Percentiles rank a stretch among this genome's conserved stretches.
Conservation (phyloP, 2,329 filamentous ascomycete genomes). For the Microdochium paspali region DNA sequence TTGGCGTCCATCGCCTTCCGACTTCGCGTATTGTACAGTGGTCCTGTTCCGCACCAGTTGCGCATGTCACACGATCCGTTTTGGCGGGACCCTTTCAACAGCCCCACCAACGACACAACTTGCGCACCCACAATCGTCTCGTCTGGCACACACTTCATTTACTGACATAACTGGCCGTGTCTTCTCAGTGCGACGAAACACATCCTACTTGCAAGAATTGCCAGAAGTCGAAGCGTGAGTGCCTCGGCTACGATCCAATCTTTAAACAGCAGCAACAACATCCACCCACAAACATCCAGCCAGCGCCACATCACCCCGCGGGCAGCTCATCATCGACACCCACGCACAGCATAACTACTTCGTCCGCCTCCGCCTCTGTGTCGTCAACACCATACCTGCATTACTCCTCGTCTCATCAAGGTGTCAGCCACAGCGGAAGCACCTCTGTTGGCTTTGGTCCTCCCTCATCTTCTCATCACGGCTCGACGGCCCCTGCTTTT, state of each 20-base stretch:
- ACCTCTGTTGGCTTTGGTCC: background rate
- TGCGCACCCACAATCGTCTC: conserved; percentile 1
- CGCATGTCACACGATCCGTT: background rate
- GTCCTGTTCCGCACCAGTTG: conserved; percentile 3
- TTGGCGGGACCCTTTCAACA: background rate
- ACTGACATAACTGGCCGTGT: conserved; percentile 9
- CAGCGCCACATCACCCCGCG: conserved; percentile 44
- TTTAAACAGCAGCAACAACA: conserved; percentile 57
- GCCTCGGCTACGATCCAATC: conserved; percentile 77
- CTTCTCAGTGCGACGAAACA: conserved; percentile 79
- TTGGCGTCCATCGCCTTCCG: too few relatives aligned
- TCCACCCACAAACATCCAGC: conserved; percentile 63
- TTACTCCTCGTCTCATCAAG: conserved; percentile 3
- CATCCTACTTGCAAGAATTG: conserved; percentile 89
- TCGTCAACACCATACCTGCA: background rate
- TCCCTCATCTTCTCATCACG: background rate
- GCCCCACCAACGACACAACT: background rate
- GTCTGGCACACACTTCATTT: conserved; percentile 10
- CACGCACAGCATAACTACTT: conserved; percentile 2
- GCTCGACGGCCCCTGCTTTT: background rate
- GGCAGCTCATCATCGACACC: conserved; percentile 9
- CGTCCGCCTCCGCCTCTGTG: conserved; percentile 2
- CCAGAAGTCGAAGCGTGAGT: conserved; percentile 81
- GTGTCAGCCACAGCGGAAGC: background rate
- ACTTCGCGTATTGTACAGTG: too few relatives aligned